phyloP scores from a whole-genome alignment of 176 grass and related monocot species.

The Themeda triandra region DNA sequence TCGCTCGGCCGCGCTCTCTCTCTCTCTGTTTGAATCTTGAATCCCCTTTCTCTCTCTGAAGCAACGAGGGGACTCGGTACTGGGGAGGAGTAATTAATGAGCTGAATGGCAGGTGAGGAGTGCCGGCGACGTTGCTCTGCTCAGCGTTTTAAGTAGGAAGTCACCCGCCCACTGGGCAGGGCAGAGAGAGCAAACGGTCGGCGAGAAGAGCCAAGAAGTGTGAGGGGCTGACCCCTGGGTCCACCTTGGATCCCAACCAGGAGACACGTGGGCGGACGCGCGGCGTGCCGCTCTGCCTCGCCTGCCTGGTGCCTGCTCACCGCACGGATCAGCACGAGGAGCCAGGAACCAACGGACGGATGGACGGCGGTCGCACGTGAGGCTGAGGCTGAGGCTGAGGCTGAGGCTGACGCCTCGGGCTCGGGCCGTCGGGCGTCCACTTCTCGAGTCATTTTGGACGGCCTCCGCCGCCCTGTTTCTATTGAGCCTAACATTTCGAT shows the following conservation, averaged over 20 bases:
- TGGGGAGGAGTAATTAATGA: neutral
- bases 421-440: no score
- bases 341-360: no score
- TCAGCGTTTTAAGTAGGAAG: neutral
- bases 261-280: slow-evolving; percentile 5
- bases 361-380: neutral
- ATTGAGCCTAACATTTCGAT: no score
- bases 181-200: slow-evolving; percentile 16
- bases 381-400: no score
- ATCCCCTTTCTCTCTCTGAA: neutral
- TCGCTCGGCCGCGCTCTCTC: neutral
- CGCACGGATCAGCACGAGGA: no score
- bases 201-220: neutral
- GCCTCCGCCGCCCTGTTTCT: no score
- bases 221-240: neutral
- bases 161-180: neutral
- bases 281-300: neutral
- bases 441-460: no score
- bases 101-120: neutral
- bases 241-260: neutral
- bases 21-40: neutral
- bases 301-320: no score
- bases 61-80: neutral
- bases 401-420: no score
- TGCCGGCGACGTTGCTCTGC: neutral